A percentile compares a stretch with the other conserved stretches of the same genome.
Conservation (phyloP, 192 early-diverging fungal species). For the Geranomyces variabilis region DNA sequence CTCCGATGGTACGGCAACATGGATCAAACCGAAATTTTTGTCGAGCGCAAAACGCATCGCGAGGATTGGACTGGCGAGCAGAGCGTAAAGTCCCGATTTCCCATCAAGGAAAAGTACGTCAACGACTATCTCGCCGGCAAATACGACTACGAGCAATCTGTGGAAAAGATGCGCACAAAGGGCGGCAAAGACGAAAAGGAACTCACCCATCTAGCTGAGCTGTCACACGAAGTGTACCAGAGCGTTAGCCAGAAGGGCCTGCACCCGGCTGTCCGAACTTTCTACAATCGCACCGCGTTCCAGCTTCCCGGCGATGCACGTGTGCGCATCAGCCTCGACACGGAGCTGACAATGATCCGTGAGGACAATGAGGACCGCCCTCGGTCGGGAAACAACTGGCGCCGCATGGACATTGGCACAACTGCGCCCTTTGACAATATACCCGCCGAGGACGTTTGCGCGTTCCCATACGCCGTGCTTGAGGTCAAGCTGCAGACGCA, state of each 20-base stretch:
- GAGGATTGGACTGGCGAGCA: constrained; percentile 86
- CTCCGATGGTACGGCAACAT: constrained; percentile 94
- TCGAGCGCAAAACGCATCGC: constrained; percentile 97
- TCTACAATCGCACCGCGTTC: constrained; percentile 98
- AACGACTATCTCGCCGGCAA: constrained; percentile 82
- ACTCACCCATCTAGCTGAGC: constrained; percentile 65
- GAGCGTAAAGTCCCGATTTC: constrained; percentile 83
- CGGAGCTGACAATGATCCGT: constrained; percentile 92
- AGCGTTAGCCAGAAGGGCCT: constrained; percentile 69
- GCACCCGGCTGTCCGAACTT: constrained; percentile 79
- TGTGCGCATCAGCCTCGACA: constrained; percentile 92
- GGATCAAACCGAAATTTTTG: constrained; percentile 81
- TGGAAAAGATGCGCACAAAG: constrained; percentile 77
- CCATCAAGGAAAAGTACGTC: constrained; percentile 92
- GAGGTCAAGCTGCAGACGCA: constrained; percentile 98
- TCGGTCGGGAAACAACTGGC: constrained; percentile 87
- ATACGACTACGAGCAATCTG: constrained; percentile 71
- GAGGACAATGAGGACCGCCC: constrained; percentile 78
- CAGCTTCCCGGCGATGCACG: constrained; percentile 94
- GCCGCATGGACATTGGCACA: constrained; percentile 80
- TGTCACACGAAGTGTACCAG: constrained; percentile 74
- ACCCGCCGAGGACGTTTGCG: constrained; percentile 72
- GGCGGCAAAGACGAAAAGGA: constrained; percentile 71
- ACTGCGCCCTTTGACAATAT: constrained; percentile 82
- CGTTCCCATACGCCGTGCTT: constrained; percentile 94